These are phyloP conservation scores for Rubia occidens DNA, from an alignment of 305 asterid species.

Conservation along the genomic window DNA sequence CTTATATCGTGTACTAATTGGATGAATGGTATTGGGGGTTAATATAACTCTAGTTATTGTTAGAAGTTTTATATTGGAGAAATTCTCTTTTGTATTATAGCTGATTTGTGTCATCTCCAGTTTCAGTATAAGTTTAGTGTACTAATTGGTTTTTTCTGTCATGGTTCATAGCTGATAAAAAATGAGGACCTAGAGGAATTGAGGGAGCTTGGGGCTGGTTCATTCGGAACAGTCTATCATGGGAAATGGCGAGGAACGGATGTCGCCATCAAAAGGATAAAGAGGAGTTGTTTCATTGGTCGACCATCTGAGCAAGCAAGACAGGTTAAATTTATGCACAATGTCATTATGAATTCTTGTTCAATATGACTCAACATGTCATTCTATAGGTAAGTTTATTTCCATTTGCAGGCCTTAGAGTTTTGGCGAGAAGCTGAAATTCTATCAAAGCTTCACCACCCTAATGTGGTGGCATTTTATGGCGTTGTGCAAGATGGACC, in stretches of 20 bases:
- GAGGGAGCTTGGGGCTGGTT: conserved; percentile 82
- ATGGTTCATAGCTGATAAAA: conserved; percentile 50
- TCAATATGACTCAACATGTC: background rate
- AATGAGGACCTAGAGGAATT: conserved; percentile 82
- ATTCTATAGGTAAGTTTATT: background rate
- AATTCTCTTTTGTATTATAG: background rate
- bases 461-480: conserved; percentile 93
- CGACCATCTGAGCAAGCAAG: conserved; percentile 82
- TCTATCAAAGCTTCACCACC: conserved; percentile 90
- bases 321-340: conserved; percentile 31
- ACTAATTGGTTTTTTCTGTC: conserved; percentile 14
- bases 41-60: background rate
- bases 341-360: background rate
- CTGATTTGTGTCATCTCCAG: conserved; percentile 2
- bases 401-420: conserved; percentile 44
- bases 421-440: conserved; percentile 95
- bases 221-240: conserved; percentile 89
- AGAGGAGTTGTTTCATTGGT: conserved; percentile 73
- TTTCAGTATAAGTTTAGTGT: background rate
- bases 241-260: conserved; percentile 96
- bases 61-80: background rate
- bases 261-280: conserved; percentile 86
- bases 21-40: background rate
- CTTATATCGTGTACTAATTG: background rate
- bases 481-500: conserved; percentile 97